Evolutionary conservation across 257 asterid genomes (phyloP).

Genomic region (Linderniella brevidens): DNA sequence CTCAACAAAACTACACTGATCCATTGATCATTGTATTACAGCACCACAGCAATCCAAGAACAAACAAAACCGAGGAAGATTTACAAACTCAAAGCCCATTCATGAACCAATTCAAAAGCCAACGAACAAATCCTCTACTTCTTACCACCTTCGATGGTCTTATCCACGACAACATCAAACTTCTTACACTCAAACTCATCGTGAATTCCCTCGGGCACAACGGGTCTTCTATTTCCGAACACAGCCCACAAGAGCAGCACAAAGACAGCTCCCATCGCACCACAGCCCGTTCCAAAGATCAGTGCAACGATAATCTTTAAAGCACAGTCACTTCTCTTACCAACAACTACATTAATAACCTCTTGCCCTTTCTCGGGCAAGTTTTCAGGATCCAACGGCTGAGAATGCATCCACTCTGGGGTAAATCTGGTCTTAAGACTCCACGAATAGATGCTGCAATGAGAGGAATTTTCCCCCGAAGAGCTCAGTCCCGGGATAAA

Average conservation of each 20-base stretch:
- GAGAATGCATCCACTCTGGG: conserved; percentile 75
- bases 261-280: conserved; percentile 58
- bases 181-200: conserved; percentile 22
- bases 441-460: conserved; percentile 42
- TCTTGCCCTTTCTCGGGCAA: conserved; percentile 13
- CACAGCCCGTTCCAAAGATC: conserved; percentile 55
- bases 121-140: not conserved
- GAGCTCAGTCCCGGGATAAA: conserved; percentile 56
- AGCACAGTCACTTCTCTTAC: conserved; percentile 42
- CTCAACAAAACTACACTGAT: too few species aligned
- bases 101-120: too few species aligned
- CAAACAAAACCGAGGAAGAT: too few species aligned
- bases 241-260: conserved; percentile 43
- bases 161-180: conserved; percentile 22
- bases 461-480: conserved; percentile 40
- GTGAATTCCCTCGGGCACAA: conserved; percentile 56
- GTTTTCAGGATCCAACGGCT: conserved; percentile 61
- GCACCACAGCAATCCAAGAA: too few species aligned
- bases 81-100: too few species aligned
- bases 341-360: conserved; percentile 7
- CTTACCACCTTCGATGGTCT: conserved; percentile 48
- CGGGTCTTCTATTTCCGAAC: conserved; percentile 42
- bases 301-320: conserved; percentile 37
- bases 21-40: too few species aligned
- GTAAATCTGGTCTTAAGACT: conserved; percentile 26